These are phyloP conservation scores for Magnaporthiopsis rhizophila DNA, from an alignment of 2,329 filamentous ascomycete genomes.

Conservation along the genomic window DNA sequence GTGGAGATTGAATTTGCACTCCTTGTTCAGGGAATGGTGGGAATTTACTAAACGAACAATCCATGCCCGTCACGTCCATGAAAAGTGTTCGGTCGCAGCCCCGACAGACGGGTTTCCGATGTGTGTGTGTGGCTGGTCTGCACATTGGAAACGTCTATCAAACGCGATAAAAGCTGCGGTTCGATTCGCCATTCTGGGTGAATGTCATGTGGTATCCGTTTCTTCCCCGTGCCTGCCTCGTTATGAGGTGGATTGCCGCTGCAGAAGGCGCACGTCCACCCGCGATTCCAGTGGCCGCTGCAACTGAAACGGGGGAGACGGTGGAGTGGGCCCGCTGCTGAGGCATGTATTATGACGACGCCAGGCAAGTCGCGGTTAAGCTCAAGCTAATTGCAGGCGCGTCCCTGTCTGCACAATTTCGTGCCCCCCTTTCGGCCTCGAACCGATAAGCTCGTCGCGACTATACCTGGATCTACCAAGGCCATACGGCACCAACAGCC, in stretches of 20 bases:
- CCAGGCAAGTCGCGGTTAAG: background rate
- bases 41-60: background rate
- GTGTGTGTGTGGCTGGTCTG: background rate
- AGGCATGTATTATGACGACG: background rate
- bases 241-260: background rate
- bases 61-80: background rate
- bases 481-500: background rate
- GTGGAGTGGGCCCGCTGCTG: background rate
- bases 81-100: background rate
- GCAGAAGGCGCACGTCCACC: background rate
- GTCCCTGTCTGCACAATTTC: background rate
- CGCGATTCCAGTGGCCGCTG: background rate
- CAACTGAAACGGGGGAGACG: background rate
- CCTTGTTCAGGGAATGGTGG: background rate
- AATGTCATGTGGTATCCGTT: background rate
- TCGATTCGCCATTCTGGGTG: background rate
- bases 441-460: background rate
- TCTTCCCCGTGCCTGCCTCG: background rate
- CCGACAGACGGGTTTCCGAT: background rate
- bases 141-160: background rate
- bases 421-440: background rate
- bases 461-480: no score
- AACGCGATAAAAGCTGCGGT: no score
- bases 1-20: no score
- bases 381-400: background rate